These are phyloP conservation scores for Salinomyces thailandicus DNA, from an alignment of 2,329 filamentous ascomycete genomes.

Conservation along the genomic window DNA sequence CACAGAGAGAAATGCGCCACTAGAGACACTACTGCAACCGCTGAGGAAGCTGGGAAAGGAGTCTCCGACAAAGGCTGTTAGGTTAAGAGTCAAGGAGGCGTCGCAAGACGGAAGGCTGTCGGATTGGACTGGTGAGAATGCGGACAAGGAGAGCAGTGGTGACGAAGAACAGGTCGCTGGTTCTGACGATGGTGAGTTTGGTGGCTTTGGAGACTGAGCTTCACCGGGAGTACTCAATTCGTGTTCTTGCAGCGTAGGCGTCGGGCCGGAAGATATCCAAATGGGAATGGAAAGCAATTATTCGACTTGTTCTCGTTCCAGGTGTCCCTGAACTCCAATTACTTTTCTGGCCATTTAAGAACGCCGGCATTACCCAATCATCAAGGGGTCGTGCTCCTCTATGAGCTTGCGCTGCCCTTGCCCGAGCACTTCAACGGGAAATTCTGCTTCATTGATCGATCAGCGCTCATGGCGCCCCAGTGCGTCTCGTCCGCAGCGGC, in stretches of 20 bases:
- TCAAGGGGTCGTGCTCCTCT: too few species aligned
- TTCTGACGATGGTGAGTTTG: constrained; percentile 28
- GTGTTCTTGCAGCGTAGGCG: background rate
- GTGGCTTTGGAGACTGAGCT: constrained; percentile 54
- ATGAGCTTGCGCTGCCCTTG: background rate
- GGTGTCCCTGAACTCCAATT: too few species aligned
- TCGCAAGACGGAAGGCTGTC: constrained; percentile 64
- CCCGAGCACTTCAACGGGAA: constrained; percentile 39
- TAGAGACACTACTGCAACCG: constrained; percentile 44
- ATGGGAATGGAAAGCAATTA: background rate
- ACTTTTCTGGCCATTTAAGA: too few species aligned
- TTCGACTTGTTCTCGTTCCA: too few species aligned
- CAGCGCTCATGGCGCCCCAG: constrained; percentile 57
- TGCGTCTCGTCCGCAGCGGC: constrained; percentile 52
- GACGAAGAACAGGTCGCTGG: constrained; percentile 32
- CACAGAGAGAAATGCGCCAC: constrained; percentile 31
- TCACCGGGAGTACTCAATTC: background rate
- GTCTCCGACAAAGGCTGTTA: constrained; percentile 60
- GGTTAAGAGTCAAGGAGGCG: constrained; percentile 57
- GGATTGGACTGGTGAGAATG: constrained; percentile 43
- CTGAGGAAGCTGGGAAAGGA: constrained; percentile 46
- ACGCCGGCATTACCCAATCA: too few species aligned
- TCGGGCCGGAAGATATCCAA: background rate
- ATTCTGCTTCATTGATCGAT: constrained; percentile 43
- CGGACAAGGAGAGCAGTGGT: constrained; percentile 31